phyloP scores from a whole-genome alignment of 179 eudicot species.

The Gypsophila paniculata region DNA sequence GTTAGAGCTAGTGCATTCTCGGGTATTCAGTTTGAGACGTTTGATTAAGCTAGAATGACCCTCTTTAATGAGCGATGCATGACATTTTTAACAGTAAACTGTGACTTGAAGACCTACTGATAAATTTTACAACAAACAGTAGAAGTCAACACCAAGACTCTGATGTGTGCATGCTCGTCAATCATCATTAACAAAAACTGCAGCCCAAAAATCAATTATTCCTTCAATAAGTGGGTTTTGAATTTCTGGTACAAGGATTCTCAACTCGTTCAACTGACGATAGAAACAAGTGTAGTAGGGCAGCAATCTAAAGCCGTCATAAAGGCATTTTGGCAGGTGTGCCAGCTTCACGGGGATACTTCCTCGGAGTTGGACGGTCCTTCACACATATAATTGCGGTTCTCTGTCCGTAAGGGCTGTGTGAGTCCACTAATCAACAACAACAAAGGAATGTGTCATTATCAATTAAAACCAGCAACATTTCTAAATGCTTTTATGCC shows the following conservation, averaged over 20 bases:
- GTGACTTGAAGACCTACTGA: too few species aligned
- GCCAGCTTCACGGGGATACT: slow-evolving; percentile 90
- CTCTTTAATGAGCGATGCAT: too few species aligned
- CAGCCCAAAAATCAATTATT: too few species aligned
- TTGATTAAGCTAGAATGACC: too few species aligned
- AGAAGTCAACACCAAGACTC: too few species aligned
- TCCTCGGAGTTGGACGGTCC: slow-evolving; percentile 60
- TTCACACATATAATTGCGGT: slow-evolving; percentile 73
- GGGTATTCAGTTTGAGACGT: too few species aligned
- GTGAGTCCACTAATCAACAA: slow-evolving; percentile 60
- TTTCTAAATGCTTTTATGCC: not conserved
- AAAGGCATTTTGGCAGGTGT: slow-evolving; percentile 78
- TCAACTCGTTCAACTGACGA: not conserved
- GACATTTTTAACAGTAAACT: too few species aligned
- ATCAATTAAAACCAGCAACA: not conserved
- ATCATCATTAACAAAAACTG: too few species aligned
- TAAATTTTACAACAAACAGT: too few species aligned
- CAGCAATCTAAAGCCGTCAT: slow-evolving; percentile 35
- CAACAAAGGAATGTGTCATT: not conserved
- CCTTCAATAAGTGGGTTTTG: too few species aligned
- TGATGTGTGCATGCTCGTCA: too few species aligned
- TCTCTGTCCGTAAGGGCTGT: slow-evolving; percentile 83
- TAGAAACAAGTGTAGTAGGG: slow-evolving; percentile 16
- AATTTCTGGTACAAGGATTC: not conserved
- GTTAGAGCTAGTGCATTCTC: too few species aligned